Evolutionary conservation across 805 yeast genomes (phyloP), one percentile per base, ranked within the genome.

Genomic region (Teunomyces aglyptinius): DNA sequence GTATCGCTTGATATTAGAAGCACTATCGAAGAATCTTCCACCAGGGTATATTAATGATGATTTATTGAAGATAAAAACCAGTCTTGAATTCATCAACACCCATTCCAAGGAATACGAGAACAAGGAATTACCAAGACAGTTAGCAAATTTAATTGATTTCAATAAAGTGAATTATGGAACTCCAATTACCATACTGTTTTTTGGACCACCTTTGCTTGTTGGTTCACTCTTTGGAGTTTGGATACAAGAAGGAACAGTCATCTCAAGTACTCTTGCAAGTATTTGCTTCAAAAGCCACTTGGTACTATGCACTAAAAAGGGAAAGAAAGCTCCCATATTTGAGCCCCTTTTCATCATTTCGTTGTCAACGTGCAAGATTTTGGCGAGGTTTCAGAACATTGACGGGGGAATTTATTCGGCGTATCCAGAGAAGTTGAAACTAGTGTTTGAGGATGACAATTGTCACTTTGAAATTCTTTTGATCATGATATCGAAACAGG

Each of bases 251-350:
- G 55, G 48, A 4, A 38, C 38, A 24, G 13, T 41, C 16, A 18
- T 41, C n/a, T 43, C 48, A 35, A 45, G 53, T 16, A 58, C 46
- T 47, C 56, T 62, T 59, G 80, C 65, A 44, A 69, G 58, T 36
- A 47, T 80, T 36, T 53, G 80, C 16, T 81, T 77, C 63, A 78
- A 81, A 49, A 70, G 81, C 4, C 82, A 80, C 56, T 55, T 81
- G 22, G 51, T 82, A 1, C 48, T 78, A 29, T 49, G 64, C 19
- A 49, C 63, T 13, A 41, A 55, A 19, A 63, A 60, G 48, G 43
- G 45, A 11, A 46, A 52, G 8, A 62, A 61, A 47, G 40, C 47
- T 10, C 44, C 52, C 6, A 64, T 54, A 22, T 55, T 59, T 28
- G 71, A 63, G 4, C 67, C 78, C 5, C 64, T 61, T 12, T 77